These are phyloP conservation scores for Pseudonitzschia pungens DNA, from an alignment of 108 stramenopile species.

Conservation along the genomic window DNA sequence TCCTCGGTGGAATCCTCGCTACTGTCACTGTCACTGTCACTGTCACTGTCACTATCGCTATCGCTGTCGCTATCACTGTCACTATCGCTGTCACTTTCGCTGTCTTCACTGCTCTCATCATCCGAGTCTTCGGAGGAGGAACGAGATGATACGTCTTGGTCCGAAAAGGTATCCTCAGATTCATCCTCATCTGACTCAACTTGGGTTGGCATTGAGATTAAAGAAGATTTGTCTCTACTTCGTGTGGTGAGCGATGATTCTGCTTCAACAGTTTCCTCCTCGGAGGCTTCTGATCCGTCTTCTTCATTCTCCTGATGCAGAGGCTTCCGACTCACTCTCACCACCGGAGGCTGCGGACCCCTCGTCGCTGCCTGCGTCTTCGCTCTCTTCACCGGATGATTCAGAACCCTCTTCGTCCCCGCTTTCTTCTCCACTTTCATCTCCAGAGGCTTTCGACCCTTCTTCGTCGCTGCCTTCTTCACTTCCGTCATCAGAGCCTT, in stretches of 20 bases:
- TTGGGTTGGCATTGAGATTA: conserved; percentile 2
- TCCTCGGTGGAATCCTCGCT: conserved; percentile 9
- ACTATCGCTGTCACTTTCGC: conserved; percentile 18
- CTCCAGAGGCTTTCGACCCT: conserved; percentile 5
- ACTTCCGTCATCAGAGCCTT: conserved; percentile 11
- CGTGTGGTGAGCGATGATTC: not conserved
- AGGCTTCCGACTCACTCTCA: no score
- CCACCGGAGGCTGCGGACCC: no score
- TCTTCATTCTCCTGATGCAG: no score
- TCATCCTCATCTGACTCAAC: not conserved
- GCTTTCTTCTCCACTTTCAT: conserved; percentile 12
- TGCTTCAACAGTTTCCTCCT: conserved; percentile 1
- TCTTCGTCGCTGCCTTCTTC: not conserved
- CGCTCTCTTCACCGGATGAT: not conserved
- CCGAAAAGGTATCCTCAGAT: conserved; percentile 16
- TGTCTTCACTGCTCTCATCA: conserved; percentile 7
- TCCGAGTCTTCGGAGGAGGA: conserved; percentile 1
- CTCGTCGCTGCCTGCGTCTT: conserved; percentile 10
- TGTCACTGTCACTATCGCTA: conserved; percentile 6
- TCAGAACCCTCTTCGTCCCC: conserved; percentile 11
- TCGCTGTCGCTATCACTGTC: conserved; percentile 5
- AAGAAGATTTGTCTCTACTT: not conserved
- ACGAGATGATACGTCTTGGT: conserved; percentile 18
- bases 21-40: not conserved
- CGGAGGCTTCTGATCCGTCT: not conserved